These are phyloP conservation scores for Asterochloris erici DNA, from an alignment of 139 green algal species.

Conservation along the genomic window DNA sequence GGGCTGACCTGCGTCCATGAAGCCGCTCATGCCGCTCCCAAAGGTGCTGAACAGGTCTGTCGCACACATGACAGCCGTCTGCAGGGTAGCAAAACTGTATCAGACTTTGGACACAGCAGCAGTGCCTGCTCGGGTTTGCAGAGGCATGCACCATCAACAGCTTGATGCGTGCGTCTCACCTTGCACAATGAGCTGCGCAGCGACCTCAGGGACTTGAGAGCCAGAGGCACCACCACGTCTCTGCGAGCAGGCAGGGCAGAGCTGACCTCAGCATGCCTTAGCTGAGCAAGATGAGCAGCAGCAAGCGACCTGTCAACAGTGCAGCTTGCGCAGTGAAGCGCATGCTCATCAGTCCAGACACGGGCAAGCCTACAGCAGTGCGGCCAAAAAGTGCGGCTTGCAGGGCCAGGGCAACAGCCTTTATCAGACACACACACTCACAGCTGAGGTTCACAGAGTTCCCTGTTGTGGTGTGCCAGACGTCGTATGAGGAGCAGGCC, in stretches of 20 bases:
- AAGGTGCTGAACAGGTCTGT: constrained; percentile 39
- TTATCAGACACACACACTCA: too few species aligned
- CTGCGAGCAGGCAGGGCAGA: constrained; percentile 6
- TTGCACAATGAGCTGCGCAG: constrained; percentile 58
- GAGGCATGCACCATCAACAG: not conserved
- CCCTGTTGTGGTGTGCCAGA: too few species aligned
- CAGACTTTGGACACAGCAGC: not conserved
- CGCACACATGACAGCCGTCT: constrained; percentile 46
- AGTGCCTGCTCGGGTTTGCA: not conserved
- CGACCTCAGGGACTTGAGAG: constrained; percentile 51
- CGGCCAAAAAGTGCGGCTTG: too few species aligned
- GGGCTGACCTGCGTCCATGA: constrained; percentile 31
- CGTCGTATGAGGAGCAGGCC: too few species aligned
- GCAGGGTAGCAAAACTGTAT: not conserved
- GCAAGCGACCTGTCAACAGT: too few species aligned
- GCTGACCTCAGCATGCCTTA: not conserved
- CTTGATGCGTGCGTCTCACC: constrained; percentile 15
- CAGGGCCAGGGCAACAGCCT: too few species aligned
- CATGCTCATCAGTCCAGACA: too few species aligned
- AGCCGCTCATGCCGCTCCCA: constrained; percentile 29
- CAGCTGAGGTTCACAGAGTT: too few species aligned
- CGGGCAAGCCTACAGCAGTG: too few species aligned
- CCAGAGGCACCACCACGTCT: constrained; percentile 23
- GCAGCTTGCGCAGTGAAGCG: too few species aligned
- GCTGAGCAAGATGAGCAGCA: too few species aligned